A percentile compares a stretch with the other conserved stretches of the same genome.
These are phyloP conservation scores for Pseudozyma sp. DNA, from an alignment of 1,284 basidiomycete species.

Conservation along the genomic window DNA sequence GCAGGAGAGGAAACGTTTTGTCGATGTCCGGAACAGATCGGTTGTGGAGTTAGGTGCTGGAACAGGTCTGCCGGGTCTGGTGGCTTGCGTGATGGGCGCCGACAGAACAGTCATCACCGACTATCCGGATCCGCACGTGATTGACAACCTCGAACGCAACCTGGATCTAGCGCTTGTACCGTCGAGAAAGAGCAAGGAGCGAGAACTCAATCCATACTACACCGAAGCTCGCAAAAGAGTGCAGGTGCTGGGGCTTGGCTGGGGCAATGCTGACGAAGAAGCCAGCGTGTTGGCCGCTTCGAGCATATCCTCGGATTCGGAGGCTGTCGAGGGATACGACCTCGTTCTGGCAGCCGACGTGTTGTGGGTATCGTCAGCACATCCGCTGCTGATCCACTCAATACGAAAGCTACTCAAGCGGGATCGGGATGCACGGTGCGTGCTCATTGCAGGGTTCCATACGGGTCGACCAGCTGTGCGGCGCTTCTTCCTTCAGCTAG, in stretches of 20 bases:
- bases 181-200: not conserved
- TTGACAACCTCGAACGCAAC: conserved; percentile 33
- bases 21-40: conserved; percentile 41
- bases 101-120: conserved; percentile 44
- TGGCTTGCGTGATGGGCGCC: conserved; percentile 49
- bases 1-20: conserved; percentile 8
- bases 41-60: conserved; percentile 63
- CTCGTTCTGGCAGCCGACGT: conserved; percentile 60
- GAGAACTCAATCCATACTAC: conserved; percentile 12
- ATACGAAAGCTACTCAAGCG: conserved; percentile 51
- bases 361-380: conserved; percentile 65
- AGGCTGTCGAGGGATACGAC: conserved; percentile 35
- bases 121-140: conserved; percentile 48
- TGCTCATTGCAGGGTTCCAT: conserved; percentile 63
- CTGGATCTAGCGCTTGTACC: conserved; percentile 30
- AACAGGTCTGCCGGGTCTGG: conserved; percentile 57
- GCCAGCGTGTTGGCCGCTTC: conserved; percentile 2
- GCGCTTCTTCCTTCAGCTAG: conserved; percentile 52
- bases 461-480: conserved; percentile 60
- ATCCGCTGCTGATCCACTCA: conserved; percentile 54
- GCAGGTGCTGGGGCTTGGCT: conserved; percentile 34
- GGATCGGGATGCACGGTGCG: conserved; percentile 29
- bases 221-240: conserved; percentile 14
- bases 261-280: conserved; percentile 40
- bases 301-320: not conserved